A percentile compares a stretch with the other conserved stretches of the same genome.
Evolutionary conservation across 2,329 filamentous ascomycete genomes (phyloP).

Genomic region (Leptosphaerulina australis): DNA sequence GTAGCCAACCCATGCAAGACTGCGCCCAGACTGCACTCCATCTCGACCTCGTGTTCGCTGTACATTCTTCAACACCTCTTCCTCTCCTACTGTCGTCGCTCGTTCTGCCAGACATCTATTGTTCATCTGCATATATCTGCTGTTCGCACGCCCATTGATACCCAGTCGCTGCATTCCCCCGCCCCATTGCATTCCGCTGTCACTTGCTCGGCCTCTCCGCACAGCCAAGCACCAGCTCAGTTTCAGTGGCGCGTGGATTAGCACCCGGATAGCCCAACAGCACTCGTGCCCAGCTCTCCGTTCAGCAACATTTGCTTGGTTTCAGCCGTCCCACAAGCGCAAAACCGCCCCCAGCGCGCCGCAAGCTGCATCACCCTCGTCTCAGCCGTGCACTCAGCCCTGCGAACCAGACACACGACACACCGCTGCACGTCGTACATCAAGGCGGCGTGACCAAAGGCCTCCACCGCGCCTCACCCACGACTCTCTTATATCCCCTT

Average conservation of each 20-base stretch:
- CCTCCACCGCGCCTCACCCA: conserved; percentile 20
- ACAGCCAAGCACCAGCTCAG: conserved; percentile 27
- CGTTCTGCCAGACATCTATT: not conserved
- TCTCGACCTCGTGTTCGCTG: not conserved
- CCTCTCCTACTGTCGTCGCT: conserved; percentile 1
- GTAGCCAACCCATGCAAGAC: not conserved
- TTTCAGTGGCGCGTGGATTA: conserved; percentile 17
- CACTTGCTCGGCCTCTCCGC: conserved; percentile 29
- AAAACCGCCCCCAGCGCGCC: conserved; percentile 11
- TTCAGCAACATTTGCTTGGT: conserved; percentile 7
- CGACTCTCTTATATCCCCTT: conserved; percentile 24
- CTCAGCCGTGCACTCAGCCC: conserved; percentile 39
- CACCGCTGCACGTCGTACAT: conserved; percentile 18
- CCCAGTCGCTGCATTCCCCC: not conserved
- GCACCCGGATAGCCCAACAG: too few species aligned
- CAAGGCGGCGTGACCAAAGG: conserved; percentile 9
- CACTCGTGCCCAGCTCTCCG: conserved; percentile 5
- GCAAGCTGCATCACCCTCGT: conserved; percentile 35
- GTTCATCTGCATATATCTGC: not conserved
- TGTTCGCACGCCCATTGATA: not conserved
- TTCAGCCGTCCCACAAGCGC: conserved; percentile 30
- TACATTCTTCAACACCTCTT: conserved; percentile 4
- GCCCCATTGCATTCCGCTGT: conserved; percentile 1
- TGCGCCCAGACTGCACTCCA: not conserved
- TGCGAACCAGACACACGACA: conserved; percentile 24